Conservation (phyloP, 441 rosid species). For the Croton laevigatus region DNA sequence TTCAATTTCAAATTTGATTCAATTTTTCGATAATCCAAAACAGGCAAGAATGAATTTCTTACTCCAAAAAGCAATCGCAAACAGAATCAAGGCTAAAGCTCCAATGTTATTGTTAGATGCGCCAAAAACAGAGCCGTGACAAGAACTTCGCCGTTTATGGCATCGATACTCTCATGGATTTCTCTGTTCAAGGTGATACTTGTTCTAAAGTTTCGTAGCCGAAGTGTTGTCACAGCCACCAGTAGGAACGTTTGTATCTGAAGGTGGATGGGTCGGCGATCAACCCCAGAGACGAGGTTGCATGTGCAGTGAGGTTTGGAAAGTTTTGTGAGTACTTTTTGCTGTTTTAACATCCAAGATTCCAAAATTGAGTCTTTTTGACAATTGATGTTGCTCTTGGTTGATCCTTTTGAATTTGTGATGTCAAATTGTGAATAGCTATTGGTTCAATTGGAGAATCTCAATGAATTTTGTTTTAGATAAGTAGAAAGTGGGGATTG, state of each 20-base stretch:
- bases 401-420: neutral
- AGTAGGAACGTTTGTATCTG: conserved; percentile 7
- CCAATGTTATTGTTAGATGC: no score
- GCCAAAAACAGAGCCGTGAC: no score
- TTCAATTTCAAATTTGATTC: no score
- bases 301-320: conserved; percentile 14
- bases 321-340: conserved; percentile 14
- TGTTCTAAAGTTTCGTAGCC: conserved; percentile 6
- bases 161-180: conserved; percentile 44
- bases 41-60: no score
- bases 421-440: neutral
- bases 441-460: neutral
- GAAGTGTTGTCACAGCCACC: conserved; percentile 12
- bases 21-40: no score
- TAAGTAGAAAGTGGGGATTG: no score
- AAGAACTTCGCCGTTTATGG: conserved; percentile 59
- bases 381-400: neutral
- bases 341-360: conserved; percentile 13
- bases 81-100: no score
- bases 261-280: conserved; percentile 5
- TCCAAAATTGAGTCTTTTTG: neutral
- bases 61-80: no score
- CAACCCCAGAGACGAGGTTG: neutral
- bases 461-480: no score
- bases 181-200: conserved; percentile 38